phyloP scores from a whole-genome alignment of 495 filamentous ascomycete species.

The Penicillium longicatenatum region DNA sequence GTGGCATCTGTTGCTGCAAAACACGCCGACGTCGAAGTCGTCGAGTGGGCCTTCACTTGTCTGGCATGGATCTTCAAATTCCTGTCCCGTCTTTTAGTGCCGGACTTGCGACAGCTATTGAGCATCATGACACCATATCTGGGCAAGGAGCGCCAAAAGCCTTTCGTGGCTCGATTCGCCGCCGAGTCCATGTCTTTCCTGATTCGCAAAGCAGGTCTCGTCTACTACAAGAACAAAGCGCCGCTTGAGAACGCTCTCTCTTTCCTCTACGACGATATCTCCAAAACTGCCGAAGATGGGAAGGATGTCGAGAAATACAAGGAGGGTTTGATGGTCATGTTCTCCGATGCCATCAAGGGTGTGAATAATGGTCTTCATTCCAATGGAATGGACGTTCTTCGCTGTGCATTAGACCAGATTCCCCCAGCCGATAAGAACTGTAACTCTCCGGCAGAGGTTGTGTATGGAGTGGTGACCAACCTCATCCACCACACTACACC shows the following conservation, averaged over 20 bases:
- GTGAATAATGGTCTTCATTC: slow-evolving; percentile 80
- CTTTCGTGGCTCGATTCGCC: slow-evolving; percentile 84
- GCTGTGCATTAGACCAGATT: slow-evolving; percentile 56
- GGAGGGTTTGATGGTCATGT: slow-evolving; percentile 86
- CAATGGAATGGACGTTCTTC: slow-evolving; percentile 68
- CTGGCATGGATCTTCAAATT: slow-evolving; percentile 98
- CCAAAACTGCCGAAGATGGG: slow-evolving; percentile 50
- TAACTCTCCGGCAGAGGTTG: slow-evolving; percentile 56
- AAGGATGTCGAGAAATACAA: slow-evolving; percentile 61
- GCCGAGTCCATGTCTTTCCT: slow-evolving; percentile 95
- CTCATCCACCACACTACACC: slow-evolving; percentile 78
- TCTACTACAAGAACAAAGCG: slow-evolving; percentile 66
- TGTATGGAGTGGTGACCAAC: slow-evolving; percentile 73
- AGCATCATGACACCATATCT: slow-evolving; percentile 82
- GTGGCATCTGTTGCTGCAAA: slow-evolving; percentile 65
- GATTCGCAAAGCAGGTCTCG: slow-evolving; percentile 79
- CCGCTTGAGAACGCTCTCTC: slow-evolving; percentile 68
- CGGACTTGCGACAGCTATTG: slow-evolving; percentile 81
- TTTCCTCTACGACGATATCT: slow-evolving; percentile 69
- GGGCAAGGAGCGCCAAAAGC: slow-evolving; percentile 77
- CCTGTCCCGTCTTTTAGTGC: slow-evolving; percentile 79
- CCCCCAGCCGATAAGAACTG: slow-evolving; percentile 52
- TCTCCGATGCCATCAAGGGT: slow-evolving; percentile 84
- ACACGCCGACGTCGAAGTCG: slow-evolving; percentile 70
- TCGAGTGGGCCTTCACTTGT: slow-evolving; percentile 96